Base-by-base conservation (phyloP, 306 rosid species). In the Vigna trinervia region DNA sequence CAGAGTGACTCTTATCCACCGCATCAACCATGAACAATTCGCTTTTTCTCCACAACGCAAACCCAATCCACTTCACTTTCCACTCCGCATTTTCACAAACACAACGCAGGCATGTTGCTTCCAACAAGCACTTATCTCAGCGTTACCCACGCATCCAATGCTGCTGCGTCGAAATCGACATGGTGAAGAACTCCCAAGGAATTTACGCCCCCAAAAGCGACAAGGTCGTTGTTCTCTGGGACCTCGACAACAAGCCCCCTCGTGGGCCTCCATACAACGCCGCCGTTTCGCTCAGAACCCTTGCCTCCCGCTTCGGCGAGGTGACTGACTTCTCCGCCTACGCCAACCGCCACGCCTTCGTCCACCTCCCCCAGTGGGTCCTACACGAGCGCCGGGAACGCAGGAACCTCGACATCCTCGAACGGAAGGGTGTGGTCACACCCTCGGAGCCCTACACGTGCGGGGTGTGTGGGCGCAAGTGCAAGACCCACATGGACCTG, bases 201-300 rank as follows among this genome's bases (percentile, higher is more conserved):
- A 12, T 88, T 13, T 92, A 87, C 80, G 48, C 85, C 0, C 92
- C 92, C 0, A 90, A 84, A 61, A 84, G 78, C 72, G 72, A 85
- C 59, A 95, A 90, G 20, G 97, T 90, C 0, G 92, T 92, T 2
- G 83, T 92, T 47, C 84, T 95, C 0, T 95, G 97, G 98, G 98
- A 95, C 91, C 92, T 92, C 22, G 98, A 92, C 78, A 95, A 95
- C 88, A 92, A 95, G 20, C 97, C 98, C 34, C 98, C 96, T 0
- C 90, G 96, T 5, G 97, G 97, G 0, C 90, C 95, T 0, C 97
- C 98, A 0, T 95, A 88, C 85, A 70, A 82, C 78, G 97, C 97
- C 43, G 97, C 96, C 51, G 75, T 88, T 81, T 87, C 95, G 0
- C 89, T 94, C 28, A 90, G 79, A 67, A 79, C 61, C 79, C 61